A percentile compares a stretch with the other conserved stretches of the same genome.
Conservation (phyloP, 805 yeast genomes). For the Scheffersomyces spartinae region DNA sequence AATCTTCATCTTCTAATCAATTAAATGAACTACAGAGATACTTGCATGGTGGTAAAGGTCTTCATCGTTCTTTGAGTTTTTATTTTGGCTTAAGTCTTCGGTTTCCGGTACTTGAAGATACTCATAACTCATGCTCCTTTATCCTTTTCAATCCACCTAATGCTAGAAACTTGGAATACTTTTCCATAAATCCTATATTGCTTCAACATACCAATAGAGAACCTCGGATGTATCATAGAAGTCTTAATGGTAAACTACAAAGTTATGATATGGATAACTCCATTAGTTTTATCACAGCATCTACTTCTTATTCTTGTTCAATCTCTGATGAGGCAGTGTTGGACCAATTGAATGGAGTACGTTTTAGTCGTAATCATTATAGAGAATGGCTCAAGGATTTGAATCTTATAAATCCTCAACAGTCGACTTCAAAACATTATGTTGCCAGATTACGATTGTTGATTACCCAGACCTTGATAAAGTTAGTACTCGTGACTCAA, state of each 20-base stretch:
- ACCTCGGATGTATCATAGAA: constrained; percentile 3
- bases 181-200: constrained; percentile 61
- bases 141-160: constrained; percentile 59
- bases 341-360: no score
- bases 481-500: no score
- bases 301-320: no score
- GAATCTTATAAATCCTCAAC: constrained; percentile 1
- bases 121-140: constrained; percentile 4
- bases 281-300: no score
- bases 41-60: no score
- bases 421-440: constrained; percentile 7
- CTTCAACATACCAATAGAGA: constrained; percentile 43
- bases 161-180: constrained; percentile 61
- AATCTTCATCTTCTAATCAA: constrained; percentile 3
- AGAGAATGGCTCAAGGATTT: no score
- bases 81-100: background rate
- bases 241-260: no score
- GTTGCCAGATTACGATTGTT: constrained; percentile 11
- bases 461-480: no score
- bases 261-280: no score
- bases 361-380: no score
- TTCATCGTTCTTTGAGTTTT: no score
- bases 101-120: constrained; percentile 3
- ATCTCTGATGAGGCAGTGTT: no score
- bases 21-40: background rate